These are phyloP conservation scores for Pseudogymnoascus sp. DNA, from an alignment of 2,329 filamentous ascomycete species.

Conservation along the genomic window DNA sequence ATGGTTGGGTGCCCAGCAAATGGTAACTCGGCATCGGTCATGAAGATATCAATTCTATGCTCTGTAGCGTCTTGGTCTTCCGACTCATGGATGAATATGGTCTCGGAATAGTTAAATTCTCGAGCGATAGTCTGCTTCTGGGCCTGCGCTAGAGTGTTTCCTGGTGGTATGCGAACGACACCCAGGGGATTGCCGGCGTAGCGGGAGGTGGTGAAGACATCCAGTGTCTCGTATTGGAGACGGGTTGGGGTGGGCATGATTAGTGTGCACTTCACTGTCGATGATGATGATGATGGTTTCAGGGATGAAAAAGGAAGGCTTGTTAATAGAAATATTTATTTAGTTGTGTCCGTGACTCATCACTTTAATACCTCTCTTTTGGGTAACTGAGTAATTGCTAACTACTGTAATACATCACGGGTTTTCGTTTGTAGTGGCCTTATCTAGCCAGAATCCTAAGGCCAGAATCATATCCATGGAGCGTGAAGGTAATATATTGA, in stretches of 20 bases:
- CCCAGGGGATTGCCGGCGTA: slow-evolving; percentile 55
- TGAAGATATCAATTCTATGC: slow-evolving; percentile 53
- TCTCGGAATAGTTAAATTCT: slow-evolving; percentile 60
- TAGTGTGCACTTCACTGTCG: neutral
- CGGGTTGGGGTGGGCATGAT: neutral
- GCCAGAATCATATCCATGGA: too few relatives aligned
- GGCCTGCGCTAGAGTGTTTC: slow-evolving; percentile 38
- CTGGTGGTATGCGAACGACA: slow-evolving; percentile 46
- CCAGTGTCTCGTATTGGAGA: slow-evolving; percentile 37
- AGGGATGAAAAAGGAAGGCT: neutral
- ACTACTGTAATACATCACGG: too few relatives aligned
- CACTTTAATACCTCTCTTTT: neutral
- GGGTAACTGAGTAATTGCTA: neutral
- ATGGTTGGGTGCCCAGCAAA: slow-evolving; percentile 59
- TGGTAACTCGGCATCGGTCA: slow-evolving; percentile 44
- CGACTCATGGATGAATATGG: slow-evolving; percentile 49
- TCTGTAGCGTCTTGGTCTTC: slow-evolving; percentile 28
- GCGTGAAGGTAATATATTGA: too few relatives aligned
- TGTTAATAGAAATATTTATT: neutral
- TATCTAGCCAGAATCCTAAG: too few relatives aligned
- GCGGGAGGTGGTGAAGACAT: slow-evolving; percentile 48
- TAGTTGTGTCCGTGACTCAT: neutral
- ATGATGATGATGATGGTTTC: neutral
- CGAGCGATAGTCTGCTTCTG: slow-evolving; percentile 52
- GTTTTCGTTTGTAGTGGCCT: too few relatives aligned